Evolutionary conservation across 139 green algal species (phyloP).

Genomic region (Picochlorum sp.): DNA sequence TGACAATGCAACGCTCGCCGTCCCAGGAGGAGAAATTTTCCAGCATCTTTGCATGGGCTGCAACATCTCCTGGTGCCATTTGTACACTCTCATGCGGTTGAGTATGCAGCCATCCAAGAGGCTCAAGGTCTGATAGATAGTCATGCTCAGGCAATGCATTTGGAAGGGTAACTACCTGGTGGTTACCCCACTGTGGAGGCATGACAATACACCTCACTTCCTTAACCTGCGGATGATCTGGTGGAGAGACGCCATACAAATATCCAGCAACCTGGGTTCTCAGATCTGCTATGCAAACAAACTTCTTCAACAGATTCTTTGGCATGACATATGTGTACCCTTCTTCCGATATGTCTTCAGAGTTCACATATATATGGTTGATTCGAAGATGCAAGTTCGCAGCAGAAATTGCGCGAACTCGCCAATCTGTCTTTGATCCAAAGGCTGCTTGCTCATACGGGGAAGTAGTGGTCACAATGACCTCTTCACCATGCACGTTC

Average conservation of each 20-base stretch:
- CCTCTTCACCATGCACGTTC: constrained; percentile 94
- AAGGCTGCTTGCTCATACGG: constrained; percentile 96
- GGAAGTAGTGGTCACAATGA: constrained; percentile 95
- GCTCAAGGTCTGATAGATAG: constrained; percentile 93
- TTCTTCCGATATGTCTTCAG: constrained; percentile 85
- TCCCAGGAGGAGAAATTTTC: constrained; percentile 92
- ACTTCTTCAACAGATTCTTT: constrained; percentile 99
- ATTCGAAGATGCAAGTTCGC: constrained; percentile 98
- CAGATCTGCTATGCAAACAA: constrained; percentile 97
- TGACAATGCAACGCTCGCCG: constrained; percentile 86
- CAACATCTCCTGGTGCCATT: constrained; percentile 82
- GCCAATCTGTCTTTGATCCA: constrained; percentile 96
- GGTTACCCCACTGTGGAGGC: constrained; percentile 94
- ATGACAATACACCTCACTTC: constrained; percentile 94
- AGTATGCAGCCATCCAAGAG: constrained; percentile 97
- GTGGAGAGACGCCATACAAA: constrained; percentile 90
- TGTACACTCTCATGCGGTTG: constrained; percentile 93
- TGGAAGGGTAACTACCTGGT: constrained; percentile 88
- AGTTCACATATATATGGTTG: constrained; percentile 99
- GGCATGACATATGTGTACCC: constrained; percentile 98
- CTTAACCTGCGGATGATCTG: constrained; percentile 96
- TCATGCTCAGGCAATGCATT: constrained; percentile 83
- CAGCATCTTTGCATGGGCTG: constrained; percentile 87
- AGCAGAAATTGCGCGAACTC: constrained; percentile 90
- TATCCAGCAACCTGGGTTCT: constrained; percentile 87